phyloP scores from a whole-genome alignment of 2,329 filamentous ascomycete species.

The Aspergillus neoniger region DNA sequence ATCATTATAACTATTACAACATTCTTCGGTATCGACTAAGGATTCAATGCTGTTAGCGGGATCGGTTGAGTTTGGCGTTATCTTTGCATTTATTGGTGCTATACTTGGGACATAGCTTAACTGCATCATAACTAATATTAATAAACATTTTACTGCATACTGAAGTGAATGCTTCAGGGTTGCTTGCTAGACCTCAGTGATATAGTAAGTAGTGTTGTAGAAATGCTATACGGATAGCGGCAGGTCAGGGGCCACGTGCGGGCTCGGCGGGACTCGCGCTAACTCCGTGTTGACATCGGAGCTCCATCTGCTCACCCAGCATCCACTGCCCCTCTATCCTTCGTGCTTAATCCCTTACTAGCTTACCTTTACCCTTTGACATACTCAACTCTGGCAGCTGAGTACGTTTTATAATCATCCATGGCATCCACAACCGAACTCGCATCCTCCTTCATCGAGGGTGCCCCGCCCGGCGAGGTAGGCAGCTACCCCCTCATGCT shows the following conservation, averaged over 20 bases:
- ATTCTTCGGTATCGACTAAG: too few species aligned
- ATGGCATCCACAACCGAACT: constrained; percentile 58
- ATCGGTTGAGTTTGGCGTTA: neutral
- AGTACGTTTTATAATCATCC: neutral
- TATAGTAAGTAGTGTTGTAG: neutral
- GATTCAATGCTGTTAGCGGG: neutral
- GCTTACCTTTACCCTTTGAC: neutral
- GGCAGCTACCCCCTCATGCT: constrained; percentile 11
- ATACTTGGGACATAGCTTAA: neutral
- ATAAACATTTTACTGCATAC: too few species aligned
- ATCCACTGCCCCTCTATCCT: neutral
- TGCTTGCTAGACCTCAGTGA: too few species aligned
- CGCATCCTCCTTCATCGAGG: constrained; percentile 85
- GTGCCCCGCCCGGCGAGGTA: constrained; percentile 96
- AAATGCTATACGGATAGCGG: neutral
- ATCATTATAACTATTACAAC: neutral
- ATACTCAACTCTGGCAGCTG: neutral
- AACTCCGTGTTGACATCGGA: neutral
- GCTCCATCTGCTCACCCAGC: neutral
- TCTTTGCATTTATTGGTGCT: neutral
- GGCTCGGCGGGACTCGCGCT: neutral
- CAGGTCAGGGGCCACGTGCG: neutral
- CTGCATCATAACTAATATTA: too few species aligned
- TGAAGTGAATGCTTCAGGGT: too few species aligned
- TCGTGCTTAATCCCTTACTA: neutral